Evolutionary conservation across 2,329 filamentous ascomycete genomes (phyloP), one percentile per base, ranked within the genome.

Genomic region (Lachnellula suecica): DNA sequence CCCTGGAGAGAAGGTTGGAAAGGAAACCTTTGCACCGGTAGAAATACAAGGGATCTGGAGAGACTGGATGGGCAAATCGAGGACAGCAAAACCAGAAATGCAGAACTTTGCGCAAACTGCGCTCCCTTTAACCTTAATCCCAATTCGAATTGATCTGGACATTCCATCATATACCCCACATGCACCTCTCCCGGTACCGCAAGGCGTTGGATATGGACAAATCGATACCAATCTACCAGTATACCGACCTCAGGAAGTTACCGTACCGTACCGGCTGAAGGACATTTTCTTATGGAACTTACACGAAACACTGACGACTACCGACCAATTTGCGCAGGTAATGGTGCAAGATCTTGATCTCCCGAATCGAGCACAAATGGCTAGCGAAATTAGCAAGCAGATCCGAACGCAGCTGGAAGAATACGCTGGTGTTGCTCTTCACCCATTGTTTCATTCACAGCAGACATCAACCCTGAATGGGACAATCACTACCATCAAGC

Each of bases 231-330:
- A 82, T 4, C 76, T 89, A 46, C 86, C 90, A 13, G 85, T 91
- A 51, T 97, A 95, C 73, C 86, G 87, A 64, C 79, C 81, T 50
- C 88, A 88, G 50, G 93, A 97, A 57, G 72, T 83, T 56, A 91
- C 91, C 13, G 85, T 91, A 1, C 88, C 90, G 3, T 97, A 91
- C 71, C 84, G 94, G 57, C 78, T 99, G 52, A 91, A 95, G 64
- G 94, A 99, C 64, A 88, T 89, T n/a, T 97, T 99, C 64, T 74
- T 97, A 47, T 99, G 94, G 94, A 99, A 99, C 65, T 79, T 99
- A 13, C 93, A 97, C 71, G 94, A 99, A 74, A 89, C 90, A 0
- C 77, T 97, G 53, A 89, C 92, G 47, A 99, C 94, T 0, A 96
- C 94, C 1, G 94, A 99, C 66, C 89, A 96, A 66, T 99, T 97